phyloP scores from a whole-genome alignment of 257 asterid genomes.

The Capsicum pubescens region DNA sequence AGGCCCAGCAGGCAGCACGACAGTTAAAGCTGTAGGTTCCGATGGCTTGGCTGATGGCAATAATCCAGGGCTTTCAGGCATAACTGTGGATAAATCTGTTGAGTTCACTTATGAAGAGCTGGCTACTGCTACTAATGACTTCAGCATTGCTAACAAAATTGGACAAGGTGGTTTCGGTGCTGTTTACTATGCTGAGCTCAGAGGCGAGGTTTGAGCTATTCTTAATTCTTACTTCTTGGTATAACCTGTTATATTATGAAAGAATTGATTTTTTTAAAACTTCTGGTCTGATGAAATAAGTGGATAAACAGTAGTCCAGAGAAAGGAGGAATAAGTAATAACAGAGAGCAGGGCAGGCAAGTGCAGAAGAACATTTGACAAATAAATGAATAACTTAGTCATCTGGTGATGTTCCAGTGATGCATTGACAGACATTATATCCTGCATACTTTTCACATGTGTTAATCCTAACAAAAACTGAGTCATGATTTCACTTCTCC shows the following conservation, averaged over 20 bases:
- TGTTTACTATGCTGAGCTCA: conserved; percentile 96
- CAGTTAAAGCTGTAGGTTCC: conserved; percentile 48
- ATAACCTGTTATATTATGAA: not conserved
- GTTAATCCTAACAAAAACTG: not conserved
- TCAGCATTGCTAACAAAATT: conserved; percentile 88
- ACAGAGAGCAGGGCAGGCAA: not conserved
- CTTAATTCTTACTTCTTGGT: not conserved
- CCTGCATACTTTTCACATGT: not conserved
- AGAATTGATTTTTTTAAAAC: not conserved
- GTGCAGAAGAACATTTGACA: not conserved
- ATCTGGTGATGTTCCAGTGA: not conserved
- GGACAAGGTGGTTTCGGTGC: conserved; percentile 98
- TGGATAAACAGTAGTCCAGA: conserved; percentile 19
- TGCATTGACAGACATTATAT: not conserved
- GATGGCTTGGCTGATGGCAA: conserved; percentile 46
- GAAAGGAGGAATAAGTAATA: conserved; percentile 8
- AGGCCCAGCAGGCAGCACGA: conserved; percentile 40
- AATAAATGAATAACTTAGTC: conserved; percentile 23
- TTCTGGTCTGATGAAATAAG: not conserved
- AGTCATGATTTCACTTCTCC: not conserved
- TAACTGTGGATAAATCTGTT: conserved; percentile 88
- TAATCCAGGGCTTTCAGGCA: conserved; percentile 62
- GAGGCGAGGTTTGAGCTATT: conserved; percentile 84
- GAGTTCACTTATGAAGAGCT: conserved; percentile 96
- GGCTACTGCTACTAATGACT: conserved; percentile 76